Evolutionary conservation across 1,284 basidiomycete genomes (phyloP).

Genomic region (Heterobasidion occidentale): DNA sequence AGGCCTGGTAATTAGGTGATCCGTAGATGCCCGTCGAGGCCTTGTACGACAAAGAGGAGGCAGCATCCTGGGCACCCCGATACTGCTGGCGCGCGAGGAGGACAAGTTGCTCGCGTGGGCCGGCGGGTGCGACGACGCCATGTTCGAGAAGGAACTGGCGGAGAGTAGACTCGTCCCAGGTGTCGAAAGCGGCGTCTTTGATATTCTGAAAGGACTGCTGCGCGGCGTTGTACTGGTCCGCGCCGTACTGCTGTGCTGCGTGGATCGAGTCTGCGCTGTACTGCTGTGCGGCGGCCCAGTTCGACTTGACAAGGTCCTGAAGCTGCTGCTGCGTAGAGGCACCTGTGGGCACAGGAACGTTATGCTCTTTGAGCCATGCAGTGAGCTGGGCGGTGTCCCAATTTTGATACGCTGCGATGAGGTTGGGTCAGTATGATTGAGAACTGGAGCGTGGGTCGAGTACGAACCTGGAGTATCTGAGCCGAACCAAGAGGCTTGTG

Average conservation of each 20-base stretch:
- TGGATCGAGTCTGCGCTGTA: conserved; percentile 42
- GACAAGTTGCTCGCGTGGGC: conserved; percentile 73
- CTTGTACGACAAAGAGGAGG: conserved; percentile 39
- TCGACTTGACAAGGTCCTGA: conserved; percentile 47
- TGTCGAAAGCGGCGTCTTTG: conserved; percentile 43
- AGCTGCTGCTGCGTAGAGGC: conserved; percentile 41
- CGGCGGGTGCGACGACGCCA: conserved; percentile 75
- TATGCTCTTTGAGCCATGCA: conserved; percentile 67
- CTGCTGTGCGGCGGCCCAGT: conserved; percentile 51
- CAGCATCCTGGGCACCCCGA: conserved; percentile 46
- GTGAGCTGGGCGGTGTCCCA: conserved; percentile 63
- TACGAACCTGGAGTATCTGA: conserved; percentile 23
- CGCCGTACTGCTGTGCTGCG: conserved; percentile 43
- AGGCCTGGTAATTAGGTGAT: conserved; percentile 38
- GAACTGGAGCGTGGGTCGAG: neutral
- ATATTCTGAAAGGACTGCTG: conserved; percentile 58
- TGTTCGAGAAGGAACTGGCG: conserved; percentile 83
- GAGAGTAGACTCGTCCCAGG: conserved; percentile 78
- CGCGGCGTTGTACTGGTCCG: conserved; percentile 54
- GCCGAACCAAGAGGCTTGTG: conserved; percentile 50
- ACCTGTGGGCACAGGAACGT: conserved; percentile 39
- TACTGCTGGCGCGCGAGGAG: conserved; percentile 72
- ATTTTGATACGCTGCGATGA: conserved; percentile 39
- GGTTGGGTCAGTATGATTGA: conserved; percentile 15
- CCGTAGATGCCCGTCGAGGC: conserved; percentile 56